Evolutionary conservation across 129 eudicot genomes (phyloP), one percentile per base, ranked within the genome.

Genomic region (Sambucus nigra): DNA sequence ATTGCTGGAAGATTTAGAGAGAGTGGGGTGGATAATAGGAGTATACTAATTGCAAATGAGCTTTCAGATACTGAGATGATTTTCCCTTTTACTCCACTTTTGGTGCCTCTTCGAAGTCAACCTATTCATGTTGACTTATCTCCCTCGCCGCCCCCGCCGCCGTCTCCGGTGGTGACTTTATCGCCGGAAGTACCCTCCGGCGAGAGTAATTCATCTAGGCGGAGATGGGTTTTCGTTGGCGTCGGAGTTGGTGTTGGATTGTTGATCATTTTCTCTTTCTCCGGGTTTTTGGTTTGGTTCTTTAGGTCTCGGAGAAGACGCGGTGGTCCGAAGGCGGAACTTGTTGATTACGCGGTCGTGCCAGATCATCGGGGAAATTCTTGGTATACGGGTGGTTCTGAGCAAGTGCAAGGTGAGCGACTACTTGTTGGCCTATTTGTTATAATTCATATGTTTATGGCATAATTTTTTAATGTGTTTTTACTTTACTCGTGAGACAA

Each of bases 71-170:
- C 11, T 2, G 3, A 6, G 0, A 0, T 50, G 11, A 63, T 88
- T 33, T 83, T 55, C 55, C 83, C 80, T 15, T 83, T 69, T 28
- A 83, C 86, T 1, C 81, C 94, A 14, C 32, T 88, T 50, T 63
- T 88, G 7, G 69, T 88, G 20, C 97, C 94, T 11, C 76, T 88
- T 26, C 77, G 42, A 42, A 48, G 63, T 5, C 59, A 47, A 50
- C 82, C 87, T 23, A 66, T 77, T 26, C 21, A 20, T 2, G 25
- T 66, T 26, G 68, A 64, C 40, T 7, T 73, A 11, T 26, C 83
- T 0, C 68, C 83, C 1, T 76, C 88, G 6, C 78, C 83, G 9
- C 58, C 70, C 4, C 27, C 68, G 0, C 59, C 64, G 3, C 6
- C 75, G 3, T 55, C 72, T 17, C 80, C 76, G 2, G 25, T 55